phyloP scores from a whole-genome alignment of 805 yeast species.

The Yarrowia divulgata region DNA sequence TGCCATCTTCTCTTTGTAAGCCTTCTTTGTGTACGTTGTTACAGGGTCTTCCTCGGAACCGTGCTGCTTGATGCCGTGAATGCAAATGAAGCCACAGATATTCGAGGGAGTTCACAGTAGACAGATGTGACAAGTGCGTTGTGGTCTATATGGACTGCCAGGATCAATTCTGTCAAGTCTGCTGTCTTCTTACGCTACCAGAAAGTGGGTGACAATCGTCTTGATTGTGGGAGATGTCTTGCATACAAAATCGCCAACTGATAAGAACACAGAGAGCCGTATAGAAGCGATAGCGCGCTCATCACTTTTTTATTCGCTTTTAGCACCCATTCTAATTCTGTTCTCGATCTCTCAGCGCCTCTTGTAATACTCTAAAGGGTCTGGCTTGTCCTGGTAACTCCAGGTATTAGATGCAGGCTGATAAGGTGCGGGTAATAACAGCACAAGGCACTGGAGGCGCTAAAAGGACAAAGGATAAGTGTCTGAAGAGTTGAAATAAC shows the following conservation, averaged over 20 bases:
- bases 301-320: neutral
- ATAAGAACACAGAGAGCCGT: neutral
- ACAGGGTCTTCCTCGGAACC: constrained; percentile 16
- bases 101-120: neutral
- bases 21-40: neutral
- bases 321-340: neutral
- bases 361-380: neutral
- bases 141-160: no score
- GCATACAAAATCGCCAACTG: neutral
- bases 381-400: neutral
- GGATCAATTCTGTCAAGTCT: no score
- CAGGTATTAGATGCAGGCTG: neutral
- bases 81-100: neutral
- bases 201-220: no score
- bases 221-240: no score
- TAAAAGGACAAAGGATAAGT: no score
- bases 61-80: neutral
- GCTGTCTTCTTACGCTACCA: no score
- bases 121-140: no score
- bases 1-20: neutral
- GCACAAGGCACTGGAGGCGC: no score
- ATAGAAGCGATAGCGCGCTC: neutral
- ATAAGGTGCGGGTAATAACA: neutral
- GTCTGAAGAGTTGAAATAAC: no score
- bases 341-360: neutral